Percentiles rank a stretch among this genome's conserved stretches.
phyloP scores from a whole-genome alignment of 495 filamentous ascomycete genomes.

The Thermothielavioides terrestris region DNA sequence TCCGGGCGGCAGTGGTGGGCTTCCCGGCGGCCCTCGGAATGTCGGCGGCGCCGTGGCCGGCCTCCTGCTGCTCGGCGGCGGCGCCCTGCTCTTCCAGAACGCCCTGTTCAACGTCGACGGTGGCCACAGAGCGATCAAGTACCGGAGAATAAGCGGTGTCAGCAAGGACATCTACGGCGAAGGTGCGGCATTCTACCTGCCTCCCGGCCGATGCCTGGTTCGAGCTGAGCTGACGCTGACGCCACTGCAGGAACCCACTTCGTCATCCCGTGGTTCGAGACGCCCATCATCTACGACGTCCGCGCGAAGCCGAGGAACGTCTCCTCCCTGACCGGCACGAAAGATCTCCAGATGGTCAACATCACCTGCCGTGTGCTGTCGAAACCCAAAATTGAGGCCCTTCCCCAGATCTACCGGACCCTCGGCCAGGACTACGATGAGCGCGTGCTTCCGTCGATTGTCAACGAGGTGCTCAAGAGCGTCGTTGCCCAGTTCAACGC shows the following conservation, averaged over 20 bases:
- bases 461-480: slow-evolving; percentile 97
- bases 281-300: slow-evolving; percentile 92
- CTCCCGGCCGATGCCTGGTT: not conserved
- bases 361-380: slow-evolving; percentile 99
- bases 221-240: not conserved
- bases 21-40: slow-evolving; percentile 28
- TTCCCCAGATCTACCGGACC: slow-evolving; percentile 94
- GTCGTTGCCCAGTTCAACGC: slow-evolving; percentile 99
- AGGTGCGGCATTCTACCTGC: slow-evolving; percentile 49
- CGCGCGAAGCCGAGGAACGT: slow-evolving; percentile 96
- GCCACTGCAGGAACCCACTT: slow-evolving; percentile 71
- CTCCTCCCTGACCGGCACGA: slow-evolving; percentile 93
- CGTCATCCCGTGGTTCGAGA: slow-evolving; percentile 92
- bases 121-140: slow-evolving; percentile 98
- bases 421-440: slow-evolving; percentile 95
- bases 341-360: slow-evolving; percentile 99
- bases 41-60: slow-evolving; percentile 27
- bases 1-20: slow-evolving; percentile 19
- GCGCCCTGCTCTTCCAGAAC: slow-evolving; percentile 59
- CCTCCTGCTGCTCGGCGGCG: slow-evolving; percentile 53
- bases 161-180: slow-evolving; percentile 93
- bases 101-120: slow-evolving; percentile 98
- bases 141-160: slow-evolving; percentile 87
- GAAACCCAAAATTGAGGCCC: slow-evolving; percentile 72
- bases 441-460: slow-evolving; percentile 91